Evolutionary conservation across 2,329 filamentous ascomycete genomes (phyloP).

Genomic region (Pestalotiopsis fici): DNA sequence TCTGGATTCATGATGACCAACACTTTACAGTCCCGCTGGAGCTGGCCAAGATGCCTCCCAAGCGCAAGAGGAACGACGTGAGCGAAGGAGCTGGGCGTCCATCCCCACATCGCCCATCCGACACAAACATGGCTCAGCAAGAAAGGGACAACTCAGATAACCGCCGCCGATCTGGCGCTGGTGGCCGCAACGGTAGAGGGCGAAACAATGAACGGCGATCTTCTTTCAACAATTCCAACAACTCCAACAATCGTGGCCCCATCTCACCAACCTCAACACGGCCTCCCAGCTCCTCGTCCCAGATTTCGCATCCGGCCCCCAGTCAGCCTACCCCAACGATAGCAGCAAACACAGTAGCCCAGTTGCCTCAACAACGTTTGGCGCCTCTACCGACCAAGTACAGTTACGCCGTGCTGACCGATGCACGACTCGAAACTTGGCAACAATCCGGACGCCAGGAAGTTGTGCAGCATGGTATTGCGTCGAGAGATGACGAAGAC

Average conservation of each 20-base stretch:
- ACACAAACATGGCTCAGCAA: constrained; percentile 57
- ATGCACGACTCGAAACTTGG: constrained; percentile 70
- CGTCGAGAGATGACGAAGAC: constrained; percentile 69
- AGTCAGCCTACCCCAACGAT: constrained; percentile 26
- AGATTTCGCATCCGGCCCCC: constrained; percentile 24
- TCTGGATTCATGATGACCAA: constrained; percentile 23
- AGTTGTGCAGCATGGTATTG: constrained; percentile 64
- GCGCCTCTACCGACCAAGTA: constrained; percentile 49
- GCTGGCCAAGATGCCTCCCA: constrained; percentile 51
- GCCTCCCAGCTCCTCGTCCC: constrained; percentile 39
- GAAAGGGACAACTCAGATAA: constrained; percentile 51
- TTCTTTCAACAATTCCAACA: constrained; percentile 32
- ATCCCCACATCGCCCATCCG: constrained; percentile 63
- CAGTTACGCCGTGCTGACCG: constrained; percentile 75
- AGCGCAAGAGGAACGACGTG: constrained; percentile 60
- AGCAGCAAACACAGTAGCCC: constrained; percentile 16
- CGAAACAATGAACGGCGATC: constrained; percentile 51
- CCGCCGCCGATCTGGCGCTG: constrained; percentile 43
- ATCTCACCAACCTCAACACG: constrained; percentile 33
- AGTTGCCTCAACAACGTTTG: constrained; percentile 16
- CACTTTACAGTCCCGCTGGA: constrained; percentile 9
- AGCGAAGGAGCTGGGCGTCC: constrained; percentile 51
- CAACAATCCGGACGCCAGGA: constrained; percentile 63
- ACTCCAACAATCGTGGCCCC: constrained; percentile 26
- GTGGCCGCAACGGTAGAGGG: constrained; percentile 46